A percentile compares a stretch with the other conserved stretches of the same genome.
Evolutionary conservation across 225 moss, liverwort and hornwort genomes (phyloP).

Genomic region (Neckera pumila): DNA sequence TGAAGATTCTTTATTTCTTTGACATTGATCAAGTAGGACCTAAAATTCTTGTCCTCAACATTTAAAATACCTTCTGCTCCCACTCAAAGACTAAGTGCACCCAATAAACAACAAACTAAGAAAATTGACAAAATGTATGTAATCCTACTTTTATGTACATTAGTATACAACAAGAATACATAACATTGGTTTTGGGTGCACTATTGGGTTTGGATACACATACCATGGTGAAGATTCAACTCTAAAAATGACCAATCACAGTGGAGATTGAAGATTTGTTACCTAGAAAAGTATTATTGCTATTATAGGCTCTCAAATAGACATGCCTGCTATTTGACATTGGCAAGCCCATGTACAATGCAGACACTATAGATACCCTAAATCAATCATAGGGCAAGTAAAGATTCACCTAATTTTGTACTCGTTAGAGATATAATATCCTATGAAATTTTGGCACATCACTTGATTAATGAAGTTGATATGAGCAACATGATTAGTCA

Average conservation of each 20-base stretch:
- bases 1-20: not conserved
- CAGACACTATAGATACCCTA: fast-evolving
- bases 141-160: not conserved
- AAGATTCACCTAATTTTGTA: not conserved
- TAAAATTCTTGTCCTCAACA: not conserved
- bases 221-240: fast-evolving
- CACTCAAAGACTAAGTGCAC: not conserved
- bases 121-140: not conserved
- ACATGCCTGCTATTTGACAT: fast-evolving
- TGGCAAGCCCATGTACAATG: not conserved
- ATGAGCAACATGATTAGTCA: not conserved
- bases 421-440: fast-evolving
- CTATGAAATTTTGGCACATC: not conserved
- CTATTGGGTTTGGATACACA: fast-evolving
- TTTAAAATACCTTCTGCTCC: not conserved
- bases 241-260: fast-evolving
- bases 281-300: fast-evolving
- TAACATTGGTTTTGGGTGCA: not conserved
- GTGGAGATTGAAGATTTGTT: not conserved
- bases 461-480: not conserved
- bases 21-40: not conserved
- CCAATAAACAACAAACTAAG: not conserved
- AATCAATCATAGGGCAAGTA: fast-evolving
- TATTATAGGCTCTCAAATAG: fast-evolving
- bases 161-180: not conserved